Percentiles rank a stretch among this genome's conserved stretches.
phyloP scores from a whole-genome alignment of 305 asterid genomes.

The Fraxinus floribunda region DNA sequence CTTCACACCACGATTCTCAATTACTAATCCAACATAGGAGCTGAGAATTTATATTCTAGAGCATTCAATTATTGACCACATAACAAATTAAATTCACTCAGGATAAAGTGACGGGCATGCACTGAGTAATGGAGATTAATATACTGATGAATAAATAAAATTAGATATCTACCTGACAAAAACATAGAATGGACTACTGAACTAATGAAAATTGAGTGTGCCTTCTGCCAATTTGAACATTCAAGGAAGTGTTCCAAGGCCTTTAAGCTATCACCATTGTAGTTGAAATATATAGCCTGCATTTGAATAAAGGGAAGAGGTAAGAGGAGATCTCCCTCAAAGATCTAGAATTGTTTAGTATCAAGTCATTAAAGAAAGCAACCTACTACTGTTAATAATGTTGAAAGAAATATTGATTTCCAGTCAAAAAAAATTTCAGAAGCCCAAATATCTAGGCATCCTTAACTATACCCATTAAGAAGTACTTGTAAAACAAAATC shows the following conservation, averaged over 20 bases:
- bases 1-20: not conserved
- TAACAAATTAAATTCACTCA: not conserved
- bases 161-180: constrained; percentile 61
- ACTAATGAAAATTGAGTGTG: constrained; percentile 78
- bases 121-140: constrained; percentile 14
- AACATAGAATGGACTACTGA: constrained; percentile 81
- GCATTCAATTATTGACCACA: constrained; percentile 3
- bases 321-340: constrained; percentile 21
- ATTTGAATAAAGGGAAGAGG: constrained; percentile 24
- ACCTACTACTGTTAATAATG: constrained; percentile 8
- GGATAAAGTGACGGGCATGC: constrained; percentile 3
- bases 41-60: not conserved
- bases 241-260: constrained; percentile 82
- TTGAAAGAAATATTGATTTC: constrained; percentile 10
- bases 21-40: constrained; percentile 4
- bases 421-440: constrained; percentile 9
- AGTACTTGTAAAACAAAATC: constrained; percentile 5
- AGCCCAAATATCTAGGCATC: constrained; percentile 12
- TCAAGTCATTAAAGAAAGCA: constrained; percentile 13
- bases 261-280: constrained; percentile 63
- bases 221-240: constrained; percentile 86
- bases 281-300: constrained; percentile 81
- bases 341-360: constrained; percentile 15
- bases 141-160: constrained; percentile 8
- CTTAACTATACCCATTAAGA: not conserved